These are phyloP conservation scores for Protoeuglena noctilucae DNA, from an alignment of 139 green algal species.

Conservation along the genomic window DNA sequence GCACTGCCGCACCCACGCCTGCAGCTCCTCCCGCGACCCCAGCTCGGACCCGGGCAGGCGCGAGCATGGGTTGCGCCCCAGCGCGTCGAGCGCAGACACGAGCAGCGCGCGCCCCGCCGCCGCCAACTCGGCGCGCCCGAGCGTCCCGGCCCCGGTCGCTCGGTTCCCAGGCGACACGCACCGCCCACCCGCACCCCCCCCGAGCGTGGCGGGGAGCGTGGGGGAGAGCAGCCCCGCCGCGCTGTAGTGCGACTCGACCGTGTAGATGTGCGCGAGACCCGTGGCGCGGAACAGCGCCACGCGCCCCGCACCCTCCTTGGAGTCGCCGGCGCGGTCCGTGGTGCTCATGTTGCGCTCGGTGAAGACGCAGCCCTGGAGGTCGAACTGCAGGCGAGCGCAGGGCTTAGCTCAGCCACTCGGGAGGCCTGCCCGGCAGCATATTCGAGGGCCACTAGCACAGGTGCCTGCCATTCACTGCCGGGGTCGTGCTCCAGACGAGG, in stretches of 20 bases:
- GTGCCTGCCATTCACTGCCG: too few relatives aligned
- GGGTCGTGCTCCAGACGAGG: too few relatives aligned
- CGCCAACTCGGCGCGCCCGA: conserved; percentile 9
- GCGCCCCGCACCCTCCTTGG: conserved; percentile 32
- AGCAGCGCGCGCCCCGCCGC: conserved; percentile 14
- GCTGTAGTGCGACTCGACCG: conserved; percentile 38
- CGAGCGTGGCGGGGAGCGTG: conserved; percentile 6
- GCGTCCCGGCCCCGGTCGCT: conserved; percentile 11
- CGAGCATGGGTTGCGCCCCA: conserved; percentile 29
- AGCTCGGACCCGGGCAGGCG: conserved; percentile 24
- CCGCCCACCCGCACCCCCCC: conserved; percentile 11
- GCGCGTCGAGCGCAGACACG: conserved; percentile 25
- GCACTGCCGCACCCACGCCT: conserved; percentile 14
- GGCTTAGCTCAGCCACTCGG: not conserved
- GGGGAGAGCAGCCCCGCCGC: conserved; percentile 12
- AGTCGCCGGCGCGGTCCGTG: conserved; percentile 25
- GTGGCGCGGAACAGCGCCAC: conserved; percentile 33
- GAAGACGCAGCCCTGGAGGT: conserved; percentile 36
- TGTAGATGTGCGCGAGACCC: conserved; percentile 34
- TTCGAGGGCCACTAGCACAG: too few relatives aligned
- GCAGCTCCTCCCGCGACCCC: conserved; percentile 16
- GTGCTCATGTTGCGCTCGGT: conserved; percentile 38
- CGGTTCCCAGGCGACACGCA: conserved; percentile 20
- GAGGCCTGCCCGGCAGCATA: not conserved
- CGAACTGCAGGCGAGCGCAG: conserved; percentile 11